Conservation (phyloP, 1,284 basidiomycete genomes). For the Fomitopsis palustris region DNA sequence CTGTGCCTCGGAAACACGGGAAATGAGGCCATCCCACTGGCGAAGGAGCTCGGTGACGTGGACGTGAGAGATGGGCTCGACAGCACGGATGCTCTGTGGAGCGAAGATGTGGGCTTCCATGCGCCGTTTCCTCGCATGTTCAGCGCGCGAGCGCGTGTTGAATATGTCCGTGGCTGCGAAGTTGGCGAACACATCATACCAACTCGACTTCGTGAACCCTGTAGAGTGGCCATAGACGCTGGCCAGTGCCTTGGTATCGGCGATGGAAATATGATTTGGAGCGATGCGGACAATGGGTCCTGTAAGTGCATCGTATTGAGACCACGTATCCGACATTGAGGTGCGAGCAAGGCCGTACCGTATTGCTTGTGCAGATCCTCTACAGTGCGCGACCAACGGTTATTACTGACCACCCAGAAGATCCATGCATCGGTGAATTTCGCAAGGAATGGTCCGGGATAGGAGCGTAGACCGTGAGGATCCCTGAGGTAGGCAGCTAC, state of each 20-base stretch:
- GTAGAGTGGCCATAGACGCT: constrained; percentile 74
- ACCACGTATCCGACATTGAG: too few species aligned
- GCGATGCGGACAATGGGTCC: too few species aligned
- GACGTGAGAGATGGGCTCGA: constrained; percentile 67
- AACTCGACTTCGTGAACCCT: constrained; percentile 68
- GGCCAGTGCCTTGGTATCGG: constrained; percentile 72
- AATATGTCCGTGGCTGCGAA: constrained; percentile 52
- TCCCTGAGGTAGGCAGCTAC: neutral
- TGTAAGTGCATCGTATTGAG: too few species aligned
- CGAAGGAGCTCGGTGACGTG: constrained; percentile 57
- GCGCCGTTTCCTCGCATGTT: constrained; percentile 85
- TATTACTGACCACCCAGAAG: neutral
- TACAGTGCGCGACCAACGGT: neutral
- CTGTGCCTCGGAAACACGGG: constrained; percentile 10
- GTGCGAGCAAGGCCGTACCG: too few species aligned
- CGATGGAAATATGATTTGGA: constrained; percentile 81
- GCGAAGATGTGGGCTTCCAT: constrained; percentile 83
- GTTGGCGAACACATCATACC: constrained; percentile 64
- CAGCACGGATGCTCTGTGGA: too few species aligned
- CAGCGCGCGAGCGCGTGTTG: constrained; percentile 54
- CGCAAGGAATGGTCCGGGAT: neutral
- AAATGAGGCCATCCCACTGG: constrained; percentile 73
- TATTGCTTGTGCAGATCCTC: neutral
- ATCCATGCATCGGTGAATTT: neutral
- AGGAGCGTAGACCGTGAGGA: neutral